Base-by-base conservation (phyloP, 2,329 filamentous ascomycete species). In the Ceratocystis lukuohia region DNA sequence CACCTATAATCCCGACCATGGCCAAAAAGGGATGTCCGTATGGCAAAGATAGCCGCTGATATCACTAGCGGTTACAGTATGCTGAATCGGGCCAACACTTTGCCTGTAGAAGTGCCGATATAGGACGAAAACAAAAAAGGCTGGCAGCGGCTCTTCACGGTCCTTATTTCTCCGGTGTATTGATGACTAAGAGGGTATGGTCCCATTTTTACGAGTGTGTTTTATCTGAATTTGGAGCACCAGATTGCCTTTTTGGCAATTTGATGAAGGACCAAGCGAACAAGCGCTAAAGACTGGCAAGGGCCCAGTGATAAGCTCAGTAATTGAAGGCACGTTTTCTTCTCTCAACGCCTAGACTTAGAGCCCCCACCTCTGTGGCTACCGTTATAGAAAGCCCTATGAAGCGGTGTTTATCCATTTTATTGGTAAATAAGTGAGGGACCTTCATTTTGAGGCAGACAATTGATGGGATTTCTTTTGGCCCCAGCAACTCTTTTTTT, bases 51-150 rank as follows among this genome's bases (percentile, higher is more conserved):
- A 64, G 22, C 62, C 46, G 62, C 37, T 30, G 22, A 25, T 37
- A 37, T 3, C 33, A 37, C 33, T 37, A 37, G 62, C 62, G 62
- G 62, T 25, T 64, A 56, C 20, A 30, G 30, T 64, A 41, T 64
- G 17, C 62, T 41, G 8, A 59, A 50, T 64, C 46, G 12, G 41
- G 59, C 15, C 4, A 17, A n/a, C 33, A 6, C 12, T 7, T n/a
- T 59, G 25, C 7, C 33, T n/a, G 17, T 17, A 33, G 33, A 30
- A 66, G 61, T 28, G 30, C 67, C 64, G 64, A 66, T 66, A 66
- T 64, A 66, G 67, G 64, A 68, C 67, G 64, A 66, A 68, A 68
- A 67, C 56, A 15, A 62, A 50, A 61, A 59, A 64, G 61, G 64
- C 50, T 63, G 67, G 50, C 17, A 20, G 28, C 67, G 67, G 67